phyloP scores from a whole-genome alignment of 1,284 basidiomycete species.

The Cryptococcus sp. region DNA sequence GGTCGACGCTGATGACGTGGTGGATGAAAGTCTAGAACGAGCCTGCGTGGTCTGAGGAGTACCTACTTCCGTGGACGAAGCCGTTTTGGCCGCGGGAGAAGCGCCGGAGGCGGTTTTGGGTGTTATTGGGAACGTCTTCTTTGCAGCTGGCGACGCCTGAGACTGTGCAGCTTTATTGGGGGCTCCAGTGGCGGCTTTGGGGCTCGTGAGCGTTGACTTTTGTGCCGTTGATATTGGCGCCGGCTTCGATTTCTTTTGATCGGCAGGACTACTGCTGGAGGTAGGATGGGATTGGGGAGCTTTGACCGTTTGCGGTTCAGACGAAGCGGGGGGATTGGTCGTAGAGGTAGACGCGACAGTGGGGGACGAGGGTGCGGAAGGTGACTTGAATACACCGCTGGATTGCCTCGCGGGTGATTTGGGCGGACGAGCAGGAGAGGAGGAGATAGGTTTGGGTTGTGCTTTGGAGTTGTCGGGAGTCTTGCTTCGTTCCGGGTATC shows the following conservation, averaged over 20 bases:
- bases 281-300: too few relatives aligned
- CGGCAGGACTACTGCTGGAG: too few relatives aligned
- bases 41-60: conserved; percentile 5
- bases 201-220: too few relatives aligned
- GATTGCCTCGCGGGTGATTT: background rate
- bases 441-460: background rate
- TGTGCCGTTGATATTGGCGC: too few relatives aligned
- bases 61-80: background rate
- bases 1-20: background rate
- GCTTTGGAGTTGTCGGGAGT: background rate
- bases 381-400: background rate
- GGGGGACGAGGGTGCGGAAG: too few relatives aligned
- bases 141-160: background rate
- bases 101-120: background rate
- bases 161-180: background rate
- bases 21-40: conserved; percentile 6
- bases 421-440: background rate
- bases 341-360: too few relatives aligned
- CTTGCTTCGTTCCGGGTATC: background rate
- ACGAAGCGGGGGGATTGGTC: too few relatives aligned
- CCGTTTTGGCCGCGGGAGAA: background rate
- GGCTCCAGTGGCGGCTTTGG: too few relatives aligned
- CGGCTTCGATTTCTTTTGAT: too few relatives aligned
- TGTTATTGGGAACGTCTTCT: background rate
- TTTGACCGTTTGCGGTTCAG: too few relatives aligned